Evolutionary conservation across 179 eudicot species (phyloP).

Genomic region (Beta lomatogona): DNA sequence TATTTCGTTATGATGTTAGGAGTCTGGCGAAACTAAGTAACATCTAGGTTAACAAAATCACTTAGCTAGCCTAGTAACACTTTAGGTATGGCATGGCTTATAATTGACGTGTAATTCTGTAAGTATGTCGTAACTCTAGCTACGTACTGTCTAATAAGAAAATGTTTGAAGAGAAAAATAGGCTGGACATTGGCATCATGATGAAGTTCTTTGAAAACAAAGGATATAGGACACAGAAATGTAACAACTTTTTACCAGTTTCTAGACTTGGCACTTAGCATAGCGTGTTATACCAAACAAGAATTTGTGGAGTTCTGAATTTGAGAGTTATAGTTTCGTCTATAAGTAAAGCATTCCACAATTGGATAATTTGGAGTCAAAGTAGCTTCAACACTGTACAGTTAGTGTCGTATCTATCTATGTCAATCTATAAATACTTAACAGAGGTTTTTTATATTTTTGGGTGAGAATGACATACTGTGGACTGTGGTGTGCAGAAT

Average conservation of each 20-base stretch:
- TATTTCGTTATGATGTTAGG: too few relatives aligned
- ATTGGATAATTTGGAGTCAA: constrained; percentile 19
- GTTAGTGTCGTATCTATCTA: constrained; percentile 15
- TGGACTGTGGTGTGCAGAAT: background rate
- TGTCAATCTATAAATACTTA: constrained; percentile 12
- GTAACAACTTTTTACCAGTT: background rate
- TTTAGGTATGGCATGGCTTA: too few relatives aligned
- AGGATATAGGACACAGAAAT: too few relatives aligned
- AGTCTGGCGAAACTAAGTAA: too few relatives aligned
- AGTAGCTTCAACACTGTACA: constrained; percentile 7
- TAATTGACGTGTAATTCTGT: too few relatives aligned
- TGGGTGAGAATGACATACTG: constrained; percentile 16
- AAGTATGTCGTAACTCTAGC: too few relatives aligned
- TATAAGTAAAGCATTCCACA: constrained; percentile 13
- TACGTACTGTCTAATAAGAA: too few relatives aligned
- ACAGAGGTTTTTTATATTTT: background rate
- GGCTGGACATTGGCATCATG: too few relatives aligned
- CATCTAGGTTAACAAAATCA: too few relatives aligned
- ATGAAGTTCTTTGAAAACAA: too few relatives aligned
- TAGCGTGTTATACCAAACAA: constrained; percentile 24
- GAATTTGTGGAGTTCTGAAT: constrained; percentile 22
- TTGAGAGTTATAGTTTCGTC: constrained; percentile 12
- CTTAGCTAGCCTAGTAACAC: too few relatives aligned
- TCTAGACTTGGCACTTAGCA: constrained; percentile 23
- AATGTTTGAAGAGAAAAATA: too few relatives aligned